Base-by-base conservation (phyloP, 2,329 filamentous ascomycete species). In the Penicillium hordei region DNA sequence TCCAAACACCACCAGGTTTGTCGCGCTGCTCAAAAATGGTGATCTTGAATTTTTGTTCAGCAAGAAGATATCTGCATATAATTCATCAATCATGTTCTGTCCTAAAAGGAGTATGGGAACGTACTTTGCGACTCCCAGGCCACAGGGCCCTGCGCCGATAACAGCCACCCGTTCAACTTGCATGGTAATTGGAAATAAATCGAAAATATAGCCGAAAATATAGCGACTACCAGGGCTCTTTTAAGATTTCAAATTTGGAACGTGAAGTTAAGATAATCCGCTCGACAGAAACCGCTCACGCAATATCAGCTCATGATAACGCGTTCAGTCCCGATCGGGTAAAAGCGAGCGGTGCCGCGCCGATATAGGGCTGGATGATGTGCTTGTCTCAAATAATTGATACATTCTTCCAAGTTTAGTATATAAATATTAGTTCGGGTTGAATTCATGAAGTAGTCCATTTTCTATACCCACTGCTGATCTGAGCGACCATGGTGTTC, bases 81-180 rank as follows among this genome's bases (percentile, higher is more conserved):
- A 19, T 45, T 17, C 2, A 27, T 45, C 9, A 45, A 46, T 38
- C 39, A 40, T 5, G 12, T 23, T 3, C 19, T 8, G 3, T 6
- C 19, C 6, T 1, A 1, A 12, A 12, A 19, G 39, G 6, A 0
- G 7, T 8, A 8, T 3, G 8, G 2, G 25, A 42, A 42, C 34
- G 2, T 43, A 53, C 58, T 60, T 60, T 27, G 58, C 49, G 9
- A 42, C 34, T 27, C 58, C 58, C 7, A 60, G 42, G 15, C 58
- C 58, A 23, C 58, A 58, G 12, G 58, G 55, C 4, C 58, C 58
- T 7, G 58, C 58, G 12, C 58, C 58, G 12, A 60, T 58, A 10
- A 60, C 45, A 29, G 58, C 58, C 19, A 60, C 42, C 5, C 55
- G 55, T 53, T 56, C 36, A 13, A 60, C 45, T 39, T 52, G 12